Conservation (phyloP, 192 early-diverging fungal genomes). For the Dimargaris verticillata region DNA sequence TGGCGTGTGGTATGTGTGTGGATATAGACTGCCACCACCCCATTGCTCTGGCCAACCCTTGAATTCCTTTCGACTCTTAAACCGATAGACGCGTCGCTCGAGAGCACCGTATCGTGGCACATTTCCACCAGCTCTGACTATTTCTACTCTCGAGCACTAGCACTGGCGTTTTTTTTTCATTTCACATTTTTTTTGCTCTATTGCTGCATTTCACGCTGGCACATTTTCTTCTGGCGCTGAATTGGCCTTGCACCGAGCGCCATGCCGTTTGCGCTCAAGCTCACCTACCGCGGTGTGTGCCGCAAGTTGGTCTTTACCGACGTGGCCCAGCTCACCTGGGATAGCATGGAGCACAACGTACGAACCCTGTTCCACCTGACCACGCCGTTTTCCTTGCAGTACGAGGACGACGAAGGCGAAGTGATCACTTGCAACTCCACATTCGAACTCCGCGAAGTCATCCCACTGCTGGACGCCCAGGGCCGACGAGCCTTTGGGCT, state of each 20-base stretch:
- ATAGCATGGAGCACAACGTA: conserved; percentile 7
- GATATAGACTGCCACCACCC: too few species aligned
- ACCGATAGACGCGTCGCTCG: too few species aligned
- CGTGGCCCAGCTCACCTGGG: not conserved
- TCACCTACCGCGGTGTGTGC: conserved; percentile 5
- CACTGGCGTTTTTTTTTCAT: too few species aligned
- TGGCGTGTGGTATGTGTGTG: too few species aligned
- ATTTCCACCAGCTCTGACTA: too few species aligned
- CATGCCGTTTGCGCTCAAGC: conserved; percentile 6
- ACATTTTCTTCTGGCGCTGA: too few species aligned
- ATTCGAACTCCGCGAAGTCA: conserved; percentile 8
- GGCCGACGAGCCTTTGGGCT: not conserved
- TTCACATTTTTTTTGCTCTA: too few species aligned
- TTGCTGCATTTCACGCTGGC: too few species aligned
- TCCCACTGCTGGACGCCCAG: not conserved
- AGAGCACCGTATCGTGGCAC: too few species aligned
- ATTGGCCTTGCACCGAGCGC: not conserved
- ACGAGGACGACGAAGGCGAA: conserved; percentile 9
- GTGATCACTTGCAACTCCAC: conserved; percentile 7
- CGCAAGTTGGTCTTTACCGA: conserved; percentile 9
- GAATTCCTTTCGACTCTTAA: too few species aligned
- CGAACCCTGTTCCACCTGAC: not conserved
- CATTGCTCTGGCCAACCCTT: too few species aligned
- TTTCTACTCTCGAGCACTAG: too few species aligned
- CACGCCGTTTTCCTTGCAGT: not conserved